Percentiles rank a stretch among this genome's conserved stretches.
These are phyloP conservation scores for Onygena corvina DNA, from an alignment of 2,329 filamentous ascomycete species.

Conservation along the genomic window DNA sequence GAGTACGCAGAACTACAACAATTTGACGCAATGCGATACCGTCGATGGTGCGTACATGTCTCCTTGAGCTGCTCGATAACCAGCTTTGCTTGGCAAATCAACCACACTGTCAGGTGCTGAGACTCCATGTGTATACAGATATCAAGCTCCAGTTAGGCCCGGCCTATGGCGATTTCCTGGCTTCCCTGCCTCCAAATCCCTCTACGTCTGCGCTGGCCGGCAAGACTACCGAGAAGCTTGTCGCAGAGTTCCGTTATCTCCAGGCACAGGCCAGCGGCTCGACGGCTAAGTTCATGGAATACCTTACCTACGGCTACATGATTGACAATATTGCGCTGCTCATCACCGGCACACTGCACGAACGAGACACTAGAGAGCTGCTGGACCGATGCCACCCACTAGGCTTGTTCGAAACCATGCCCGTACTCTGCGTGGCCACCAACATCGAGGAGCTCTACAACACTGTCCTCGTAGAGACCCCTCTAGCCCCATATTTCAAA, in stretches of 20 bases:
- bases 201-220: conserved; percentile 89
- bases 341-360: conserved; percentile 94
- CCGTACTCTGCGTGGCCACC: conserved; percentile 90
- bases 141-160: conserved; percentile 95
- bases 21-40: conserved; percentile 93
- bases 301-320: conserved; percentile 98
- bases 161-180: conserved; percentile 93
- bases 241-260: conserved; percentile 92
- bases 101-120: background rate
- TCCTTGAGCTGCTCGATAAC: background rate
- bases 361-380: conserved; percentile 89
- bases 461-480: conserved; percentile 91
- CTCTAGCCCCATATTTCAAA: conserved; percentile 93
- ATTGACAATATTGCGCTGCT: conserved; percentile 97
- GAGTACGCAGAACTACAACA: conserved; percentile 81
- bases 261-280: conserved; percentile 87
- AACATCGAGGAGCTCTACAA: conserved; percentile 99
- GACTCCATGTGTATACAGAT: conserved; percentile 46
- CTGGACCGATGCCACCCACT: conserved; percentile 92
- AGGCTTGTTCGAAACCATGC: conserved; percentile 98
- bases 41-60: conserved; percentile 61
- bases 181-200: conserved; percentile 84
- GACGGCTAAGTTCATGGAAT: conserved; percentile 91
- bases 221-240: conserved; percentile 95
- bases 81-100: background rate